phyloP scores from a whole-genome alignment of 2,329 filamentous ascomycete genomes.

The Trichoderma endophyticum region DNA sequence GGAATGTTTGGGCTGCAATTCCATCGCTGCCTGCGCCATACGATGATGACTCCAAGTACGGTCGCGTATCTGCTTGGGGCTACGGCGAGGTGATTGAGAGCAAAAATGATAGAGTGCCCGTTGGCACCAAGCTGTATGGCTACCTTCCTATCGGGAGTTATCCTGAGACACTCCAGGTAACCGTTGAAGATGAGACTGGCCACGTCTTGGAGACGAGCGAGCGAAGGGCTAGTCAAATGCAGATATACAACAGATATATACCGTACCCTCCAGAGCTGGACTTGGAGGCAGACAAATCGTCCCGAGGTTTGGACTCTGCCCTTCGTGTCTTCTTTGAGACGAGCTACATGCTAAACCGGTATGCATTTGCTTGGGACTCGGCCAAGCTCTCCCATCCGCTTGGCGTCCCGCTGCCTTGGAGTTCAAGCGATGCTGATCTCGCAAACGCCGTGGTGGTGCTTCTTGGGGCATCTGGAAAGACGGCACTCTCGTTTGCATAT shows the following conservation, averaged over 20 bases:
- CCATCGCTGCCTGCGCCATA: constrained; percentile 1
- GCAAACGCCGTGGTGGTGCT: not conserved
- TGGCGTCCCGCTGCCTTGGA: not conserved
- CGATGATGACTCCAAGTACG: not conserved
- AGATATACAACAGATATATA: not conserved
- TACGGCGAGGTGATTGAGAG: constrained; percentile 10
- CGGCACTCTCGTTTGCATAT: not conserved
- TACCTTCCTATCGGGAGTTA: constrained; percentile 6
- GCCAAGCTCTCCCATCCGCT: not conserved
- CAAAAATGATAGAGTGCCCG: not conserved
- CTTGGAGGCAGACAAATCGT: not conserved
- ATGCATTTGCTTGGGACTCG: not conserved
- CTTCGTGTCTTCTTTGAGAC: not conserved
- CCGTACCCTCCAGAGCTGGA: not conserved
- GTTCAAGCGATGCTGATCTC: not conserved
- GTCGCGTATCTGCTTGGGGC: constrained; percentile 1
- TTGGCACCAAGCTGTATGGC: constrained; percentile 1
- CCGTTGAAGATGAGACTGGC: not conserved
- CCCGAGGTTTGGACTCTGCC: not conserved
- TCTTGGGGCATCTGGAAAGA: not conserved
- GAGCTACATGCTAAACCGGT: not conserved
- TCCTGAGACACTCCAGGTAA: not conserved
- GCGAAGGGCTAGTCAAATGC: not conserved
- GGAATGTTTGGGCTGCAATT: not conserved
- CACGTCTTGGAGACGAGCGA: not conserved